Evolutionary conservation across 306 rosid genomes (phyloP).

Genomic region (Gillenia trifoliata): DNA sequence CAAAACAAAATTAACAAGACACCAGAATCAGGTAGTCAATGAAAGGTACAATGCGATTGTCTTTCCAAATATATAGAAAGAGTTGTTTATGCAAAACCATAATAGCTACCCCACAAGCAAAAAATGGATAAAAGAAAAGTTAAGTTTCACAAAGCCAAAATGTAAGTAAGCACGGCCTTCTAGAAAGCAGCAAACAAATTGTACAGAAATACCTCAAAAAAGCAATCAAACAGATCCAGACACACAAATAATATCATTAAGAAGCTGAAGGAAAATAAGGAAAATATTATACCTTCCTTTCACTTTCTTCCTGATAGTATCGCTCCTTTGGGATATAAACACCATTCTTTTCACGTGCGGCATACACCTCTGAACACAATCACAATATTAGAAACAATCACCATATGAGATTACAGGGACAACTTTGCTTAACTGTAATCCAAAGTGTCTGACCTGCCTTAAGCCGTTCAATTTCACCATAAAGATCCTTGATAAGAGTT

Average conservation of each 20-base stretch:
- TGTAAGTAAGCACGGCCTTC: not conserved
- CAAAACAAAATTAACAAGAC: not conserved
- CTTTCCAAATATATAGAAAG: not conserved
- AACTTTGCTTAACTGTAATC: not conserved
- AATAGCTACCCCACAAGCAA: not conserved
- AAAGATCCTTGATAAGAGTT: constrained; percentile 92
- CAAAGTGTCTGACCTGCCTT: constrained; percentile 60
- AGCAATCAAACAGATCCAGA: not conserved
- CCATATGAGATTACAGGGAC: not conserved
- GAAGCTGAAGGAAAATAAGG: not conserved
- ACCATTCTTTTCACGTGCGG: constrained; percentile 95
- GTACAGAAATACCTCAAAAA: not conserved
- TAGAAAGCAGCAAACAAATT: not conserved
- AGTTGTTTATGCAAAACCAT: not conserved
- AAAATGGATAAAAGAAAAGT: not conserved
- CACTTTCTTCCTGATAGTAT: constrained; percentile 86
- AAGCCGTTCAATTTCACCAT: constrained; percentile 95
- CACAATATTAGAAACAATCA: constrained; percentile 9
- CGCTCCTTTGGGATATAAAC: constrained; percentile 94
- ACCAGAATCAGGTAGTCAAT: not conserved
- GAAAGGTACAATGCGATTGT: not conserved
- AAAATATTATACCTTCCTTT: constrained; percentile 54
- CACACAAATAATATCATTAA: not conserved
- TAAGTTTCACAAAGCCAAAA: not conserved
- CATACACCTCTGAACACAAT: constrained; percentile 74